Conservation (phyloP, 441 rosid species). For the Breynia disticha region DNA sequence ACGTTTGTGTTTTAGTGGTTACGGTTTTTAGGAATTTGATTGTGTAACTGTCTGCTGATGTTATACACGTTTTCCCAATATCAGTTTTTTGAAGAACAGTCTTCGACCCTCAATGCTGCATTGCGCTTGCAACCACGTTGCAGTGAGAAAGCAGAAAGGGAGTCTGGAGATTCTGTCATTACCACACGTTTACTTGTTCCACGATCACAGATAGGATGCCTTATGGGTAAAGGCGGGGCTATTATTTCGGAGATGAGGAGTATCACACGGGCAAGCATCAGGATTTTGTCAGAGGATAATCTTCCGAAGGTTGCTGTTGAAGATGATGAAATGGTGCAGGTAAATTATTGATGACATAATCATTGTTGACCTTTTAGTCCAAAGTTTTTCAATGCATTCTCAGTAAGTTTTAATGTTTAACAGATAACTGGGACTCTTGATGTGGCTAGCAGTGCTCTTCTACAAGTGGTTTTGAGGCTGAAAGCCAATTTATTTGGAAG, state of each 20-base stretch:
- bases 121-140: constrained; percentile 84
- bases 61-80: constrained; percentile 1
- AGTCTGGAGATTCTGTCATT: constrained; percentile 71
- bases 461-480: constrained; percentile 66
- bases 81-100: constrained; percentile 76
- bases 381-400: constrained; percentile 4
- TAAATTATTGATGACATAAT: constrained; percentile 15
- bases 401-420: constrained; percentile 13
- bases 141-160: constrained; percentile 90
- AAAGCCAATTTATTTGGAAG: constrained; percentile 88
- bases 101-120: constrained; percentile 84
- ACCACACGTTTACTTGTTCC: constrained; percentile 94
- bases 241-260: constrained; percentile 91
- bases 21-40: background rate
- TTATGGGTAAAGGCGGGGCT: constrained; percentile 95
- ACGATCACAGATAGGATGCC: constrained; percentile 90
- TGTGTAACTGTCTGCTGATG: background rate
- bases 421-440: constrained; percentile 93
- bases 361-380: background rate
- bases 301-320: constrained; percentile 86
- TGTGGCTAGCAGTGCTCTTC: constrained; percentile 87
- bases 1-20: background rate
- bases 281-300: constrained; percentile 72
- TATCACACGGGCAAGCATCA: constrained; percentile 77
- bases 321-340: constrained; percentile 99